Conservation (phyloP, 768 basidiomycete species). For the Tricholoma hemisulphureum region DNA sequence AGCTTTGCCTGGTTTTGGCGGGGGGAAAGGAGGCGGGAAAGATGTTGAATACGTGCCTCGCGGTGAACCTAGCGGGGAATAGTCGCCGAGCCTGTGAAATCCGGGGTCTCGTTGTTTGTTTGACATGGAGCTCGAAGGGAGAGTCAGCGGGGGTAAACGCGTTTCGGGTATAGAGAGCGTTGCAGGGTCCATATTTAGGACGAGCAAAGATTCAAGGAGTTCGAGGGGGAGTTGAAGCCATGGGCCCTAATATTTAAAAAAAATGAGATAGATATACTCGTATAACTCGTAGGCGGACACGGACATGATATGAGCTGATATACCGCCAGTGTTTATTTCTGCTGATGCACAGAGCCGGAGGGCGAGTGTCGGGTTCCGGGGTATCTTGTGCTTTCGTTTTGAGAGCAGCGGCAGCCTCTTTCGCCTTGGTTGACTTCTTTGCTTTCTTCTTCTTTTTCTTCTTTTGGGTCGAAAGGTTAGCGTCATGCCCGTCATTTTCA, state of each 20-base stretch:
- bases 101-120: slow-evolving; percentile 47
- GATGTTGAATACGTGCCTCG: slow-evolving; percentile 33
- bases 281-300: slow-evolving; percentile 30
- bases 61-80: slow-evolving; percentile 48
- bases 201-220: slow-evolving; percentile 76
- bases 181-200: slow-evolving; percentile 74
- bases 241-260: slow-evolving; percentile 72
- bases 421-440: slow-evolving; percentile 52
- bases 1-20: slow-evolving; percentile 61
- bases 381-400: slow-evolving; percentile 29
- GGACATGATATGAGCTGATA: slow-evolving; percentile 86
- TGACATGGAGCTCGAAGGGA: slow-evolving; percentile 21
- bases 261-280: slow-evolving; percentile 14
- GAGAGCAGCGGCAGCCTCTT: slow-evolving; percentile 33
- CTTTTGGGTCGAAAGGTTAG: slow-evolving; percentile 37
- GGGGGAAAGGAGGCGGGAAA: slow-evolving; percentile 48
- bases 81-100: slow-evolving; percentile 40
- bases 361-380: slow-evolving; percentile 45
- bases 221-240: slow-evolving; percentile 90
- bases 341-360: slow-evolving; percentile 78
- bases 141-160: slow-evolving; percentile 34
- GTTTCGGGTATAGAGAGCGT: slow-evolving; percentile 51
- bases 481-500: slow-evolving; percentile 24
- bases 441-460: slow-evolving; percentile 73
- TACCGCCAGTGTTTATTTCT: slow-evolving; percentile 95